Conservation (phyloP, 805 yeast genomes). For the Metschnikowia santaceciliae region DNA sequence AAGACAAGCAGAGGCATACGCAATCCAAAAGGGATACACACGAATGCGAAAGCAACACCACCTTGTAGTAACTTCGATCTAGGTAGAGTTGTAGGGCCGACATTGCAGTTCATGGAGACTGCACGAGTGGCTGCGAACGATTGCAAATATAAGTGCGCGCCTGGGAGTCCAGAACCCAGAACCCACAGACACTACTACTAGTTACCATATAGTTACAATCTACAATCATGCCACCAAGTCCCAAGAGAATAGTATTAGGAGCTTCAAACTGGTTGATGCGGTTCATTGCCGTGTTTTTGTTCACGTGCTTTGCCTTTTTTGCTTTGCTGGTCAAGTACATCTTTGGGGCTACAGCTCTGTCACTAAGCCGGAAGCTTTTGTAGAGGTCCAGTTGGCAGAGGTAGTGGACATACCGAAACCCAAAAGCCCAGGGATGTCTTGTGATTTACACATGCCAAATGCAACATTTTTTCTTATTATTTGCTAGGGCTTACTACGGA, state of each 20-base stretch:
- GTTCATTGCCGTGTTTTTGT: background rate
- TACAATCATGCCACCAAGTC: too few relatives aligned
- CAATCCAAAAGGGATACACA: slow-evolving; percentile 7
- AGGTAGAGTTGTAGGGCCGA: slow-evolving; percentile 5
- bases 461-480: too few relatives aligned
- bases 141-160: slow-evolving; percentile 1
- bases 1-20: slow-evolving; percentile 6
- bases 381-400: too few relatives aligned
- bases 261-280: background rate
- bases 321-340: background rate
- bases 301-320: background rate
- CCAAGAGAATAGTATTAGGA: background rate
- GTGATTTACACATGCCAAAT: too few relatives aligned
- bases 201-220: too few relatives aligned
- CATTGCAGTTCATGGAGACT: slow-evolving; percentile 1
- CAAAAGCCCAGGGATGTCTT: too few relatives aligned
- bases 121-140: slow-evolving; percentile 1
- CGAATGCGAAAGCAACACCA: slow-evolving; percentile 4
- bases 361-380: background rate
- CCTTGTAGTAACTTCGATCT: slow-evolving; percentile 6
- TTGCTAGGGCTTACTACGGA: too few relatives aligned
- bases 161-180: background rate
- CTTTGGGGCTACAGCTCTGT: background rate
- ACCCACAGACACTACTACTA: too few relatives aligned
- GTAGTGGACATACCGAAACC: too few relatives aligned